Conservation (phyloP, 2,329 filamentous ascomycete genomes). For the Colletotrichum incanum region DNA sequence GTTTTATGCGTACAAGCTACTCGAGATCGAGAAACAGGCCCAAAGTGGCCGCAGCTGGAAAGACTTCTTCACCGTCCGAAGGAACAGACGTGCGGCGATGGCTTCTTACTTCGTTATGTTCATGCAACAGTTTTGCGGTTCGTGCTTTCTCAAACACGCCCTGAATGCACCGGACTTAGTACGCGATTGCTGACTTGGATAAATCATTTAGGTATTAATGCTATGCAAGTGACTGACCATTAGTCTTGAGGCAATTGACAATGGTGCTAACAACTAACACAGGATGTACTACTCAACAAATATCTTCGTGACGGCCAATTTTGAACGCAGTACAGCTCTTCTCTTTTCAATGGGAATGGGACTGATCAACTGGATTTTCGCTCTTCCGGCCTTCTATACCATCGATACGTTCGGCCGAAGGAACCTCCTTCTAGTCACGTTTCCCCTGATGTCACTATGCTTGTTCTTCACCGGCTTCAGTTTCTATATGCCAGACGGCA, state of each 20-base stretch:
- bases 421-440: constrained; percentile 70
- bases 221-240: constrained; percentile 47
- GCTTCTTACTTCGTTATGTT: constrained; percentile 57
- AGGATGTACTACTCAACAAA: constrained; percentile 71
- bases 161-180: neutral
- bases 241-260: neutral
- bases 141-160: too few species aligned
- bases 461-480: constrained; percentile 68
- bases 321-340: constrained; percentile 59
- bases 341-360: constrained; percentile 72
- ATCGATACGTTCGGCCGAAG: constrained; percentile 73
- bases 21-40: constrained; percentile 52
- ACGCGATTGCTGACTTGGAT: neutral
- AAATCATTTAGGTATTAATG: constrained; percentile 59
- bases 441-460: constrained; percentile 71
- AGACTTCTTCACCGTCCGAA: constrained; percentile 56
- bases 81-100: constrained; percentile 55
- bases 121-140: constrained; percentile 55
- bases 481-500: constrained; percentile 57
- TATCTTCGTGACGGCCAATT: constrained; percentile 58
- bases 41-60: constrained; percentile 51
- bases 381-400: constrained; percentile 71
- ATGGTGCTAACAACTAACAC: neutral
- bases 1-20: constrained; percentile 63
- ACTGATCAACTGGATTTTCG: constrained; percentile 71